Evolutionary conservation across 2,329 filamentous ascomycete genomes (phyloP), one percentile per base, ranked within the genome.

Genomic region (Paraconiothyrium brasiliense): DNA sequence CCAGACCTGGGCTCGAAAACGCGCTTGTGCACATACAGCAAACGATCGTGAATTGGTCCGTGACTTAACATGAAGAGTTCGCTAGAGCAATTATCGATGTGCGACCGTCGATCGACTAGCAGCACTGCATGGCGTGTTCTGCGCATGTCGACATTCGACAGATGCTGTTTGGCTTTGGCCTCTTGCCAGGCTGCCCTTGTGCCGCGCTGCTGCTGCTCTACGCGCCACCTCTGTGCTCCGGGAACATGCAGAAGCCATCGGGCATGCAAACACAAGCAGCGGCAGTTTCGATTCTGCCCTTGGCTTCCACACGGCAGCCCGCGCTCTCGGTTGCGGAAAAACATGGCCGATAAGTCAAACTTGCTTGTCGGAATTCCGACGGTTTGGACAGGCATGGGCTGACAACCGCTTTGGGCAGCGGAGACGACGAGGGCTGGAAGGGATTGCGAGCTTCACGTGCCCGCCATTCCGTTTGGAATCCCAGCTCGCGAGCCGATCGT

Each of bases 321-420:
- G 59, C 46, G 46, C 58, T 63, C 62, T 62, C 62, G 66, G 66
- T 64, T 65, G 63, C 66, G 64, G 61, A 61, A 59, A 55, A 55
- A 54, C 52, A 61, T 57, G 59, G 52, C 62, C 60, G 60, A 59
- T 27, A 43, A 44, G 50, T 54, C 50, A n/a, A 54, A 43, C 60
- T 58, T 54, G 61, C 58, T 50, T 57, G 39, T 59, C 54, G 63
- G 62, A 52, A 60, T 62, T 30, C 66, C 67, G 66, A 67, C 64
- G 37, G 66, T 56, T 41, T 66, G 67, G 52, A 35, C 24, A 34
- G 27, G 24, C 51, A 54, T 54, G 51, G 51, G 51, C 51, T 44
- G 22, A 44, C n/a, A 13, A 52, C 49, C 35, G 34, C 49, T 41
- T 52, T 52, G 49, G 49, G 67, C 48, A 43, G 56, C 43, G 47